Conservation (phyloP, 805 yeast species). For the Suhomyces sp. region DNA sequence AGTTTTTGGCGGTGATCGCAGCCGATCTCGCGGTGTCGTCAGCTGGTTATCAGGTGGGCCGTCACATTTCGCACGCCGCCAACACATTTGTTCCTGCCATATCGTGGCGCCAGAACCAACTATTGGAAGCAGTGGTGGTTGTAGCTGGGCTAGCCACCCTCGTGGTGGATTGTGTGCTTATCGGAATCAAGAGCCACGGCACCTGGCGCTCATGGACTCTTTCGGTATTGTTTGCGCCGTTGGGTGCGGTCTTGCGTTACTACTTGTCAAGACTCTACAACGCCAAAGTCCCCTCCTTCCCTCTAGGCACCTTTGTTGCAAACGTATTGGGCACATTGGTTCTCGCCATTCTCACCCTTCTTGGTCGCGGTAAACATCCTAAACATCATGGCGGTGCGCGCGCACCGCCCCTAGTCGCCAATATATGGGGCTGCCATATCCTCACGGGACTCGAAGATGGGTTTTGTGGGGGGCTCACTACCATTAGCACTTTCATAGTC, state of each 20-base stretch:
- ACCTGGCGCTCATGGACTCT: slow-evolving; percentile 71
- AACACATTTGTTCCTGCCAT: slow-evolving; percentile 21
- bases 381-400: slow-evolving; percentile 6
- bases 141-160: slow-evolving; percentile 22
- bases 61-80: slow-evolving; percentile 37
- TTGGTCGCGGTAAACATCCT: slow-evolving; percentile 43
- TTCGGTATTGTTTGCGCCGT: slow-evolving; percentile 63
- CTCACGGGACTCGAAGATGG: slow-evolving; percentile 59
- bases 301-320: slow-evolving; percentile 49
- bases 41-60: slow-evolving; percentile 59
- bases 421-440: slow-evolving; percentile 46
- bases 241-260: slow-evolving; percentile 63
- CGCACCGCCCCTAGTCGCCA: slow-evolving; percentile 26
- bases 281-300: slow-evolving; percentile 42
- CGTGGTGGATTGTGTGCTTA: slow-evolving; percentile 33
- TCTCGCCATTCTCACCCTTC: slow-evolving; percentile 43
- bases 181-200: slow-evolving; percentile 30
- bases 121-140: slow-evolving; percentile 17
- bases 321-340: slow-evolving; percentile 24
- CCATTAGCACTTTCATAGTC: slow-evolving; percentile 74
- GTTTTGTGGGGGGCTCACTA: slow-evolving; percentile 67
- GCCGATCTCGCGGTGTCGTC: slow-evolving; percentile 61
- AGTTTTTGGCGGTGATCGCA: slow-evolving; percentile 60
- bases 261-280: slow-evolving; percentile 53
- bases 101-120: slow-evolving; percentile 17